Percentiles rank a stretch among this genome's conserved stretches.
Conservation (phyloP, 495 filamentous ascomycete genomes). For the Penicillium coffeae region DNA sequence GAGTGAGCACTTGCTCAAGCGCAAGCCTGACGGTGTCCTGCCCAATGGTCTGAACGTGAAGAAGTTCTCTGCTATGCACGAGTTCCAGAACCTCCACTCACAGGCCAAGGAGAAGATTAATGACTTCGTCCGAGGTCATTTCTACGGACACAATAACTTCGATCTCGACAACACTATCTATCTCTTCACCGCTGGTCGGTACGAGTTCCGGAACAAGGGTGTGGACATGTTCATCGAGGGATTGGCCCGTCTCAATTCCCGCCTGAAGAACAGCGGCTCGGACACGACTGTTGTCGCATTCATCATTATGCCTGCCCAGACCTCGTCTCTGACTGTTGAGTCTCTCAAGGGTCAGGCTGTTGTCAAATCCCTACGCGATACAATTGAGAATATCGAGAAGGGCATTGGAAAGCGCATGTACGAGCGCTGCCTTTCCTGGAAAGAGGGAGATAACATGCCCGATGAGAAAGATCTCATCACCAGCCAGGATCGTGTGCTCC, state of each 20-base stretch:
- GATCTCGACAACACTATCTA: slow-evolving; percentile 97
- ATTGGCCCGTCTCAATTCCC: slow-evolving; percentile 88
- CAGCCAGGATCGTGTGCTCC: slow-evolving; percentile 85
- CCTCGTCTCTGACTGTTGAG: slow-evolving; percentile 93
- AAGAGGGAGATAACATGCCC: slow-evolving; percentile 85
- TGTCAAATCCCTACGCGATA: slow-evolving; percentile 92
- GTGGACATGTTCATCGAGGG: slow-evolving; percentile 99
- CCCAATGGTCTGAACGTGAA: slow-evolving; percentile 98
- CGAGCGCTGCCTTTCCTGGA: slow-evolving; percentile 88
- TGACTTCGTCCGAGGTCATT: slow-evolving; percentile 96
- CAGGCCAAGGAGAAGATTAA: slow-evolving; percentile 96
- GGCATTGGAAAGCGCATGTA: slow-evolving; percentile 92
- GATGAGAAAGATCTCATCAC: slow-evolving; percentile 94
- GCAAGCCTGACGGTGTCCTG: slow-evolving; percentile 93
- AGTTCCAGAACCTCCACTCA: slow-evolving; percentile 97
- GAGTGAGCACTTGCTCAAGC: slow-evolving; percentile 93
- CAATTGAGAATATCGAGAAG: slow-evolving; percentile 82
- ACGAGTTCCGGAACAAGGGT: slow-evolving; percentile 97
- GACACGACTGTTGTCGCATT: slow-evolving; percentile 98
- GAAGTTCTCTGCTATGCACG: slow-evolving; percentile 97
- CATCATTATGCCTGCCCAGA: slow-evolving; percentile 98
- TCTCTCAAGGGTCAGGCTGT: slow-evolving; percentile 94
- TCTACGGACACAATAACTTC: slow-evolving; percentile 97
- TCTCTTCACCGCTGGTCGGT: slow-evolving; percentile 93
- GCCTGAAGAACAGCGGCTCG: slow-evolving; percentile 76